phyloP scores from a whole-genome alignment of 2,329 filamentous ascomycete genomes.

The Fusarium concolor region DNA sequence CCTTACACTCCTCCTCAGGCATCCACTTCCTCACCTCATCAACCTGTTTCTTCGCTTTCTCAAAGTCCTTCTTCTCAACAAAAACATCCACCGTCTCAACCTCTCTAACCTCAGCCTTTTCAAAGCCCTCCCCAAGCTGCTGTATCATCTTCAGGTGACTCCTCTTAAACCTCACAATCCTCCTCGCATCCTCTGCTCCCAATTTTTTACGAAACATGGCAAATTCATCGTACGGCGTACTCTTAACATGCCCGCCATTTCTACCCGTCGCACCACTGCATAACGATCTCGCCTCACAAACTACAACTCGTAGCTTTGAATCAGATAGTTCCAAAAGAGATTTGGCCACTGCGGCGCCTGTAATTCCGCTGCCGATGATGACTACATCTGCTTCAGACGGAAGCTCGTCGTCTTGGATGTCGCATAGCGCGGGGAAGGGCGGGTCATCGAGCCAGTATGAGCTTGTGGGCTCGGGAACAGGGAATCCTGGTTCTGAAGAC shows the following conservation, averaged over 20 bases:
- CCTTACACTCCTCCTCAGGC: constrained; percentile 54
- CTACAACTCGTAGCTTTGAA: constrained; percentile 49
- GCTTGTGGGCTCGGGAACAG: constrained; percentile 54
- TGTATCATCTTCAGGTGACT: constrained; percentile 55
- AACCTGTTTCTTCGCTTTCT: constrained; percentile 48
- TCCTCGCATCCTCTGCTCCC: constrained; percentile 53
- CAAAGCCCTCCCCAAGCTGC: constrained; percentile 53
- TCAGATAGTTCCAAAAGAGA: constrained; percentile 45
- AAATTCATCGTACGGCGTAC: constrained; percentile 58
- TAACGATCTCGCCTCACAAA: constrained; percentile 63
- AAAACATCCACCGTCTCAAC: constrained; percentile 62
- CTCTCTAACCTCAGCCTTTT: constrained; percentile 55
- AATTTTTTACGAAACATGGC: constrained; percentile 47
- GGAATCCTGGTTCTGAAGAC: constrained; percentile 53
- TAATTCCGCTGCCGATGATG: constrained; percentile 67
- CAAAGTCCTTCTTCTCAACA: constrained; percentile 53
- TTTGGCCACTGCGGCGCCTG: constrained; percentile 53
- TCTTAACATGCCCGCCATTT: constrained; percentile 65
- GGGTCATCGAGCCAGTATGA: constrained; percentile 61
- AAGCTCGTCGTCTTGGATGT: constrained; percentile 48
- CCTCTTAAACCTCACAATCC: constrained; percentile 58
- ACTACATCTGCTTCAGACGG: constrained; percentile 59
- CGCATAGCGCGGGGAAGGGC: constrained; percentile 56
- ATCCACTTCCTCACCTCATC: constrained; percentile 52
- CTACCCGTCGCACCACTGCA: constrained; percentile 66